phyloP scores from a whole-genome alignment of 1,284 basidiomycete genomes.

The Cutaneotrichosporon spelunceum region DNA sequence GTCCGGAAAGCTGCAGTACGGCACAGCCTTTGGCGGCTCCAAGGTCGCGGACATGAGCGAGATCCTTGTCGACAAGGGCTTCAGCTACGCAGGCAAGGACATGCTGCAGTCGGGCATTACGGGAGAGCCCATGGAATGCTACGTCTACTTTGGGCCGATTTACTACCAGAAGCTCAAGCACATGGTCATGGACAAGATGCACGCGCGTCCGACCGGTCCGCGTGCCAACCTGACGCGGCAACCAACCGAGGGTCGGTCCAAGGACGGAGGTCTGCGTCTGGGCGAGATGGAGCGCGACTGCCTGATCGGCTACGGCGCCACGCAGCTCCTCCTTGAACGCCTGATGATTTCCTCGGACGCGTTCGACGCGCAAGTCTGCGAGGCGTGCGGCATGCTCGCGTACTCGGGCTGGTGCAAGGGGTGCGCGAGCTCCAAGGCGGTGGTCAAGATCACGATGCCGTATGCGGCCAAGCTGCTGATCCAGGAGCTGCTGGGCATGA shows the following conservation, averaged over 20 bases:
- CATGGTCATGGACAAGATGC: slow-evolving; percentile 99
- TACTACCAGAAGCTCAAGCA: slow-evolving; percentile 83
- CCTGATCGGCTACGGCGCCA: slow-evolving; percentile 91
- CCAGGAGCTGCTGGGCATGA: slow-evolving; percentile 98
- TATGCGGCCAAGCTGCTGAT: slow-evolving; percentile 97
- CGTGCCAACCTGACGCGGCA: slow-evolving; percentile 95
- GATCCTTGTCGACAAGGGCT: slow-evolving; percentile 91
- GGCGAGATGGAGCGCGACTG: slow-evolving; percentile 99
- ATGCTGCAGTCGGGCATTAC: slow-evolving; percentile 98
- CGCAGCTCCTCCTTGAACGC: slow-evolving; percentile 90
- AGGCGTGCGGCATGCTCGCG: slow-evolving; percentile 91
- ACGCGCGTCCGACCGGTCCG: slow-evolving; percentile 93
- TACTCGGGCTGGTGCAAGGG: slow-evolving; percentile 90
- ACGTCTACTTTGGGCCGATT: slow-evolving; percentile 98
- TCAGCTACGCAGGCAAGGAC: slow-evolving; percentile 96
- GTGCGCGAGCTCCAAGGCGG: slow-evolving; percentile 93
- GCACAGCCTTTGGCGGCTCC: slow-evolving; percentile 92
- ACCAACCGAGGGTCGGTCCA: slow-evolving; percentile 95
- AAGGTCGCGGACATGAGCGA: slow-evolving; percentile 99
- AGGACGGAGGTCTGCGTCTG: slow-evolving; percentile 93
- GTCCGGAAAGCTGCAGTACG: slow-evolving; percentile 51
- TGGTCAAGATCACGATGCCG: slow-evolving; percentile 95
- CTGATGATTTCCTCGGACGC: slow-evolving; percentile 98
- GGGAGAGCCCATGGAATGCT: slow-evolving; percentile 91
- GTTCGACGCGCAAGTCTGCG: slow-evolving; percentile 94